Percentiles rank a stretch among this genome's conserved stretches.
phyloP scores from a whole-genome alignment of 805 yeast species.

The Ogataea paradorogensis region DNA sequence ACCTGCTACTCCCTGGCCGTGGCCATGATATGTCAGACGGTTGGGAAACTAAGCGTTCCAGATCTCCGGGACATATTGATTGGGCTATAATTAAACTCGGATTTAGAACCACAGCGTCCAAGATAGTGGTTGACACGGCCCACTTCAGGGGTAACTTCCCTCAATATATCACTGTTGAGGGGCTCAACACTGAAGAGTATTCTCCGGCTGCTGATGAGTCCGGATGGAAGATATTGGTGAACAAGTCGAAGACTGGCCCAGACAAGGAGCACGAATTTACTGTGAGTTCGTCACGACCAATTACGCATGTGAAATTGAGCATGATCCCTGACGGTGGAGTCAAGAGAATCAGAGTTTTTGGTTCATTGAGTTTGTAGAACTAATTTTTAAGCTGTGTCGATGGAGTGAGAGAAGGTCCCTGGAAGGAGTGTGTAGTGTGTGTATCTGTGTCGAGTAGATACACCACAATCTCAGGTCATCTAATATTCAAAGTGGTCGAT shows the following conservation, averaged over 20 bases:
- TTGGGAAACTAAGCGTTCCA: slow-evolving; percentile 94
- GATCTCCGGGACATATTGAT: slow-evolving; percentile 80
- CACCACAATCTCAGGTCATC: no score
- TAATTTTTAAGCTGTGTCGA: no score
- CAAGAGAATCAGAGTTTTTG: slow-evolving; percentile 83
- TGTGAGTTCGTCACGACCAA: slow-evolving; percentile 35
- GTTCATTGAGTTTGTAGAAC: slow-evolving; percentile 39
- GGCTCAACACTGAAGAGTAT: slow-evolving; percentile 36
- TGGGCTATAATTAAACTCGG: slow-evolving; percentile 89
- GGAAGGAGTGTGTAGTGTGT: no score
- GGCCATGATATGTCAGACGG: slow-evolving; percentile 98
- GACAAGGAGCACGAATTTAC: slow-evolving; percentile 69
- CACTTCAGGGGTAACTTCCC: slow-evolving; percentile 96
- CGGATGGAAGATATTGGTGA: slow-evolving; percentile 65
- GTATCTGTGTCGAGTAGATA: no score
- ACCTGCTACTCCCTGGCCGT: slow-evolving; percentile 86
- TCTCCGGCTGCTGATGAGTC: slow-evolving; percentile 41
- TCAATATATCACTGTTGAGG: slow-evolving; percentile 71
- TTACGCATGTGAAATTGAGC: slow-evolving; percentile 71
- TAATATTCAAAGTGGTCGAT: no score
- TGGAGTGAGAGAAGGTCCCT: no score
- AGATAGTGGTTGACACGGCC: slow-evolving; percentile 82
- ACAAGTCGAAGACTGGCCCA: slow-evolving; percentile 72
- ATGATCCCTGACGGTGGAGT: slow-evolving; percentile 98
- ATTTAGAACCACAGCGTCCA: slow-evolving; percentile 51